Evolutionary conservation across 768 basidiomycete genomes (phyloP), one percentile per base, ranked within the genome.

Genomic region (Russula sp.): DNA sequence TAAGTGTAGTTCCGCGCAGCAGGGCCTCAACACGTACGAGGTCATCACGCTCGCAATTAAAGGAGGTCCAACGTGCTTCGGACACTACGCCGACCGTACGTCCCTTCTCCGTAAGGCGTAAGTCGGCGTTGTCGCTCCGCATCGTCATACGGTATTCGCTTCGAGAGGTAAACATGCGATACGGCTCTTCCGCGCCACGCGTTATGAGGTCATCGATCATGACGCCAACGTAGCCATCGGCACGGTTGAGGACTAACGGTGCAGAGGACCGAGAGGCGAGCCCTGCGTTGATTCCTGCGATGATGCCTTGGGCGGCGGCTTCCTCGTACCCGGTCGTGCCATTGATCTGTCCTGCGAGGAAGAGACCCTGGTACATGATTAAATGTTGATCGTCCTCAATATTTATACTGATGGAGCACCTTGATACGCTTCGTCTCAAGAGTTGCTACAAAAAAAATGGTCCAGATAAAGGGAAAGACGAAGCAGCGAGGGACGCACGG

Each of bases 251-350:
- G 2, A 85, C 69, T 18, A 96, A 71, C 0, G 88, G 83, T 1
- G 82, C 76, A 45, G 76, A 78, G 14, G 75, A 71, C 3, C 78
- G 76, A 8, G 90, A 85, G 0, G 84, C 76, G 2, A 93, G 78
- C 0, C 91, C 94, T 0, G 94, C 94, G 60, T 96, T 95, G 55
- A 91, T 85, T 2, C 94, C 93, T 1, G 93, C 94, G 0, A 96
- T 74, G n/a, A 84, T 77, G 9, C 94, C 94, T 71, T 95, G 94
- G 4, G 90, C 91, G 2, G 91, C 94, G 1, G 94, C 94, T 75
- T 96, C 94, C 71, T 96, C 94, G 71, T 96, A 96, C 5, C 94
- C 94, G 2, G 94, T 96, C 1, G 94, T 96, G 11, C 89, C 88
- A 56, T 52, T 48, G n/a, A 64, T 64, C 45, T 78, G 77, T 9